Evolutionary conservation across 106 monocot species (phyloP), one percentile per base, ranked within the genome.

Genomic region (Hemerocallis citrina): DNA sequence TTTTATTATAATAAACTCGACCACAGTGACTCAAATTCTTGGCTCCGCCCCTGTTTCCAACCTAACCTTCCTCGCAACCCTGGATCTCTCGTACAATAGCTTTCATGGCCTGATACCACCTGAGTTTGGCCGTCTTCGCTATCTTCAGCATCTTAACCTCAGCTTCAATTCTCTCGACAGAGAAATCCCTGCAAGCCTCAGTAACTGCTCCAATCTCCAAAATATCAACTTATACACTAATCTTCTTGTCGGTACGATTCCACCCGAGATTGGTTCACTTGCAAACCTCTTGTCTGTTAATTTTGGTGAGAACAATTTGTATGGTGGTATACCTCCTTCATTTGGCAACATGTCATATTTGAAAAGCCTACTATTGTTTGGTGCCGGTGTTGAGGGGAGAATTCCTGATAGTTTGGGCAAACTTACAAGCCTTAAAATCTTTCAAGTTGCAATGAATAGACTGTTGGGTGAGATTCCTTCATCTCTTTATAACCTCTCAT

Each of bases 21-120:
- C n/a, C n/a, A n/a, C n/a, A n/a, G n/a, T n/a, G n/a, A n/a, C n/a
- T n/a, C n/a, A n/a, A n/a, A n/a, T n/a, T n/a, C n/a, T n/a, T n/a
- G n/a, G n/a, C n/a, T n/a, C n/a, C n/a, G n/a, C 81, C 15, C 73
- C 64, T n/a, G 21, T 77, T 1, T 37, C 52, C 15, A 82, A 76
- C 54, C 68, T 82, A 64, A 66, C 73, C 36, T 76, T 73, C 69
- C 76, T 82, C 40, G 27, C 23, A 28, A 34, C 30, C 1, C 35
- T 82, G 25, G 20, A 40, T 17, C 68, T 81, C 35, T 31, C 75
- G 13, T 30, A 64, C 36, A 75, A 75, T 32, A n/a, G 9, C 19
- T 20, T 75, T 23, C 16, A 6, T 2, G 62, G 67, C 1, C 29
- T 3, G 1, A 52, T 78, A 30, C 77, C 77, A 11, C 4, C 6